phyloP scores from a whole-genome alignment of 257 asterid genomes.

The Fraxinus cuspidata region DNA sequence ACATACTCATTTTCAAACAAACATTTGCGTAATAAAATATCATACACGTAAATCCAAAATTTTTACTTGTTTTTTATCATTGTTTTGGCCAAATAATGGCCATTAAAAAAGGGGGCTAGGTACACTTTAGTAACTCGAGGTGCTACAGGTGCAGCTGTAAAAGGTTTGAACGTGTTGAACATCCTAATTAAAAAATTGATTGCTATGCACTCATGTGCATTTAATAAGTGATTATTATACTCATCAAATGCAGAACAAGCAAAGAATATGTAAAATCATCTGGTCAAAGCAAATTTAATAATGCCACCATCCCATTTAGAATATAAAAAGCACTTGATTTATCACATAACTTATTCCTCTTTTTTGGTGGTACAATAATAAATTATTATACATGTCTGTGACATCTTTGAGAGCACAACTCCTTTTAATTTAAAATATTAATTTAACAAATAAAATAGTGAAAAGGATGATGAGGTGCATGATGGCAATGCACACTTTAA shows the following conservation, averaged over 20 bases:
- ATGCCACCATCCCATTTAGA: slow-evolving; percentile 20
- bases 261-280: slow-evolving; percentile 32
- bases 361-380: slow-evolving; percentile 14
- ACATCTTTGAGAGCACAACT: slow-evolving; percentile 37
- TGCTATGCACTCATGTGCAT: slow-evolving; percentile 29
- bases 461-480: slow-evolving; percentile 46
- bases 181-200: slow-evolving; percentile 22
- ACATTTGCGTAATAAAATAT: too few species aligned
- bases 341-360: slow-evolving; percentile 21
- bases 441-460: slow-evolving; percentile 18
- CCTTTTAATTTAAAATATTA: slow-evolving; percentile 21
- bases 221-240: slow-evolving; percentile 24
- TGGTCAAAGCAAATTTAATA: slow-evolving; percentile 36
- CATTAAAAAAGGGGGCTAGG: too few species aligned
- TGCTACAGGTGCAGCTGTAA: not conserved
- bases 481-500: slow-evolving; percentile 42
- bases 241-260: slow-evolving; percentile 25
- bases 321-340: slow-evolving; percentile 14
- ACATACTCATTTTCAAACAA: too few species aligned
- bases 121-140: slow-evolving; percentile 1
- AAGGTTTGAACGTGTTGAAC: slow-evolving; percentile 32
- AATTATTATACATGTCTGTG: slow-evolving; percentile 15
- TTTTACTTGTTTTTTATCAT: too few species aligned
- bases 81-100: too few species aligned
- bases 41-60: too few species aligned